Evolutionary conservation across 169 alveolate genomes (phyloP).

Genomic region (Plasmodium yoelii): DNA sequence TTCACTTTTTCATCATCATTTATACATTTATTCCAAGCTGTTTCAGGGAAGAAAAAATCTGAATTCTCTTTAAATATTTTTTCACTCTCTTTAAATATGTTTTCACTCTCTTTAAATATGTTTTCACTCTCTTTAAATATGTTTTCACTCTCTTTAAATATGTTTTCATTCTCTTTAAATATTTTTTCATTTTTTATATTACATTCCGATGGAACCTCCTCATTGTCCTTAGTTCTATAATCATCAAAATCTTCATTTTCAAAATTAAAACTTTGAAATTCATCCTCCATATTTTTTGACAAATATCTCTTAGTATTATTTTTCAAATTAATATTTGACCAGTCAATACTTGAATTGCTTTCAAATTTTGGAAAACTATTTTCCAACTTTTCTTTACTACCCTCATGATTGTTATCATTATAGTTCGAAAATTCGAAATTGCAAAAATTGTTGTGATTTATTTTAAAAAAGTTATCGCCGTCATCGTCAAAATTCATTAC

Average conservation of each 20-base stretch:
- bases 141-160: too few relatives aligned
- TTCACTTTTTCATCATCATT: not conserved
- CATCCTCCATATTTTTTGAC: not conserved
- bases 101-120: too few relatives aligned
- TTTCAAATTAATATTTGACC: not conserved
- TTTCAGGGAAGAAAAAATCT: too few relatives aligned
- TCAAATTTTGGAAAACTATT: not conserved
- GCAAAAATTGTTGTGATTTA: conserved; percentile 55
- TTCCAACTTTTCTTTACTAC: not conserved
- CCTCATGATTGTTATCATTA: conserved; percentile 14
- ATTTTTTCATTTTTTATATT: too few relatives aligned
- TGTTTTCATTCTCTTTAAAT: too few relatives aligned
- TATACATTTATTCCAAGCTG: too few relatives aligned
- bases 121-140: too few relatives aligned
- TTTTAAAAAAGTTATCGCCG: conserved; percentile 52
- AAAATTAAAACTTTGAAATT: not conserved
- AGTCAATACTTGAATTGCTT: not conserved
- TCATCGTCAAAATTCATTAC: too few relatives aligned
- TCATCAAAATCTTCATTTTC: conserved; percentile 1
- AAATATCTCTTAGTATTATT: not conserved
- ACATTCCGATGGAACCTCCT: too few relatives aligned
- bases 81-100: too few relatives aligned
- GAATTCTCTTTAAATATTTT: too few relatives aligned
- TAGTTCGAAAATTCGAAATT: conserved; percentile 15
- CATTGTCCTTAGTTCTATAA: too few relatives aligned